Percentiles rank a stretch among this genome's conserved stretches.
phyloP scores from a whole-genome alignment of 202 grass and related monocot species.

The Saccharum hybrid region DNA sequence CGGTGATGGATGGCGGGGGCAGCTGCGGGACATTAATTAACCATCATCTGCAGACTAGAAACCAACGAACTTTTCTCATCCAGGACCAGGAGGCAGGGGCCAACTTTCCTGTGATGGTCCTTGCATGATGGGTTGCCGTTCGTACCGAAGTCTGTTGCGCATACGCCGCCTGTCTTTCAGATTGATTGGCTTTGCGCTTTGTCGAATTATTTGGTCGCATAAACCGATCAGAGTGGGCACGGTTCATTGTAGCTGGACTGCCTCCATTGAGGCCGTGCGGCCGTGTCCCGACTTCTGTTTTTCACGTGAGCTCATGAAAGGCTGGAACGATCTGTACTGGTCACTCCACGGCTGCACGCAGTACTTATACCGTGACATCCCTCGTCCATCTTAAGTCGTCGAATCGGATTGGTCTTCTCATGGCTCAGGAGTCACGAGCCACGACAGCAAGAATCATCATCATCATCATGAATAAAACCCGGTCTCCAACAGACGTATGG shows the following conservation, averaged over 20 bases:
- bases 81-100: not conserved
- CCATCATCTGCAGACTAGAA: not conserved
- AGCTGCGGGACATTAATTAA: no score
- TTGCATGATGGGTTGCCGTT: no score
- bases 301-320: not conserved
- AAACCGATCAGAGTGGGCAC: not conserved
- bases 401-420: constrained; percentile 22
- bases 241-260: constrained; percentile 30
- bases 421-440: not conserved
- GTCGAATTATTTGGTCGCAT: not conserved
- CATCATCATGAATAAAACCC: not conserved
- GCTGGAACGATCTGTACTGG: not conserved
- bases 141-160: no score
- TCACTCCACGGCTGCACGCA: not conserved
- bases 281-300: not conserved
- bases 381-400: not conserved
- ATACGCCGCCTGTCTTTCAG: no score
- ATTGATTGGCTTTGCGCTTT: not conserved
- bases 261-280: not conserved
- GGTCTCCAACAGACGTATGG: no score
- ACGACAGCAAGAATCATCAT: not conserved
- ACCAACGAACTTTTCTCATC: constrained; percentile 1
- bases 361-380: not conserved
- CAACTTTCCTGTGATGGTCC: constrained; percentile 12
- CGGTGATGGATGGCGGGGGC: no score